These are phyloP conservation scores for Spathaspora girioi DNA, from an alignment of 805 yeast species.

Conservation along the genomic window DNA sequence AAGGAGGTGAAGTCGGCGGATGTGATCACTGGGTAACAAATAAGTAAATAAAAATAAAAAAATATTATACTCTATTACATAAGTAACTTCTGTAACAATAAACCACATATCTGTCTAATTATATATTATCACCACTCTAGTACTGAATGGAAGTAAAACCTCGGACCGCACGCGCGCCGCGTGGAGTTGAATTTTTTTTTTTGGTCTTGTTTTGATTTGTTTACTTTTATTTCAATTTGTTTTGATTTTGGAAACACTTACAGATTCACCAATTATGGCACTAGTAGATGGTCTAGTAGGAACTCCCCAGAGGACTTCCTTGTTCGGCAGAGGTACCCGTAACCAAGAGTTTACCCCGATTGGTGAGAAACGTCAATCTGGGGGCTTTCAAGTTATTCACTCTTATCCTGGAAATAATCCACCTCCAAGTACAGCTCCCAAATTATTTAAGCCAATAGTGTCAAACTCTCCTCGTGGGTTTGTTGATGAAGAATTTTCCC, in stretches of 20 bases:
- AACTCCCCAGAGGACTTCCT: background rate
- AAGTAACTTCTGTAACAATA: no score
- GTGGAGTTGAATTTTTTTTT: no score
- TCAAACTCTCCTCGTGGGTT: background rate
- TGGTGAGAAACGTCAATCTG: conserved; percentile 2
- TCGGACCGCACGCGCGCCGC: no score
- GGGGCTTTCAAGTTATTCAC: conserved; percentile 7
- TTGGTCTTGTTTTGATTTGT: background rate
- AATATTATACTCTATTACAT: no score
- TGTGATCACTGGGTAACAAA: no score
- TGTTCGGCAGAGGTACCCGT: background rate
- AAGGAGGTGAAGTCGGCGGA: no score
- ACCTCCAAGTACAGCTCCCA: background rate
- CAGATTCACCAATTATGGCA: background rate
- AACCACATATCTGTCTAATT: no score
- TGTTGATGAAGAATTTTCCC: background rate
- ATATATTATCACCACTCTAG: no score
- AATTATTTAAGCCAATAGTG: conserved; percentile 4
- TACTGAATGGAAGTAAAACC: no score
- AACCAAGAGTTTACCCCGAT: conserved; percentile 7
- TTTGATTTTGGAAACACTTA: background rate
- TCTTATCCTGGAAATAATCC: conserved; percentile 1
- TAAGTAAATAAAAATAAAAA: no score
- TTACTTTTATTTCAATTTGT: background rate
- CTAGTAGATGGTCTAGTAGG: background rate